Percentiles rank a stretch among this genome's conserved stretches.
Evolutionary conservation across 768 basidiomycete species (phyloP).

Genomic region (Paxillus ammoniavirescens): DNA sequence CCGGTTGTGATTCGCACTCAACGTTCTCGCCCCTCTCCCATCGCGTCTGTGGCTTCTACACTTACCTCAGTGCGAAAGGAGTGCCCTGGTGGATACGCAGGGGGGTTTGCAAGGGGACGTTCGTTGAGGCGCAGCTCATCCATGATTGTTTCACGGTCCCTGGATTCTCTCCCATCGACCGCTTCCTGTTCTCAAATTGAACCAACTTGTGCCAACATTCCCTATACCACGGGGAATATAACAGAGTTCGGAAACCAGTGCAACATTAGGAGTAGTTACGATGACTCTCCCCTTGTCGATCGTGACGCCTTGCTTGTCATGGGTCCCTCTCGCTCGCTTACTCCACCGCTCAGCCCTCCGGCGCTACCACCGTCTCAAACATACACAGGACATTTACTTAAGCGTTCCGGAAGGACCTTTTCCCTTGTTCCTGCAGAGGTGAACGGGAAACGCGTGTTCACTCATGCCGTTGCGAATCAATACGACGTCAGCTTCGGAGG

Average conservation of each 20-base stretch:
- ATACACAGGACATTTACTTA: slow-evolving; percentile 9
- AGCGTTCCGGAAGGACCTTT: slow-evolving; percentile 18
- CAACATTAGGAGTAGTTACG: background rate
- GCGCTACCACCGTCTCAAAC: background rate
- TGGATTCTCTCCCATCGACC: slow-evolving; percentile 2
- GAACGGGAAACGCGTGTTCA: slow-evolving; percentile 12
- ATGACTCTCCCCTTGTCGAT: background rate
- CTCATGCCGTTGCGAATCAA: slow-evolving; percentile 13
- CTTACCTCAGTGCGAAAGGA: background rate
- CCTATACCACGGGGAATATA: background rate
- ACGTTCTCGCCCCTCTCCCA: background rate
- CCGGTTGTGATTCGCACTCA: background rate
- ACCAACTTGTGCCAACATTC: background rate
- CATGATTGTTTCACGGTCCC: slow-evolving; percentile 6
- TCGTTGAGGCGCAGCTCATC: background rate
- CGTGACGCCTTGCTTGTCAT: background rate
- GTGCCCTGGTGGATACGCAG: background rate
- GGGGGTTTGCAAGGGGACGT: background rate
- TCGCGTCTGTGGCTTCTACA: background rate
- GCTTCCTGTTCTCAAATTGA: background rate
- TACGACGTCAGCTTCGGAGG: background rate
- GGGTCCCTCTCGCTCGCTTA: slow-evolving; percentile 6
- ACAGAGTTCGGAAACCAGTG: background rate
- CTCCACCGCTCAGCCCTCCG: slow-evolving; percentile 19
- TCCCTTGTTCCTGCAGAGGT: slow-evolving; percentile 13